Conservation (phyloP, 2,329 filamentous ascomycete species). For the Decorospora gaudefroyi region DNA sequence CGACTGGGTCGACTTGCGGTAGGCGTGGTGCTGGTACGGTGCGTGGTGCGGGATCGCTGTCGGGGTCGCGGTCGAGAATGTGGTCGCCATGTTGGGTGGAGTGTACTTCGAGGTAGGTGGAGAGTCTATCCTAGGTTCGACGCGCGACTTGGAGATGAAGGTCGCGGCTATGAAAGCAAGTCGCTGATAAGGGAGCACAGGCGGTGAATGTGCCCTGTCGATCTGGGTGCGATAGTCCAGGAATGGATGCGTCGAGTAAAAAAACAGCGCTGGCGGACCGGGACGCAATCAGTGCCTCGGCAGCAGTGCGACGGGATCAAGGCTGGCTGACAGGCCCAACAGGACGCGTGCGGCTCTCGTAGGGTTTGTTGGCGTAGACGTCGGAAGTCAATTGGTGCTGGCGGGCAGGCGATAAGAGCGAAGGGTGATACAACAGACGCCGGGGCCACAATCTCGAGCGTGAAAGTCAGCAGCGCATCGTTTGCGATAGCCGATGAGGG, state of each 20-base stretch:
- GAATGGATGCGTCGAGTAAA: slow-evolving; percentile 14
- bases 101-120: slow-evolving; percentile 1
- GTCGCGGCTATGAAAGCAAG: slow-evolving; percentile 16
- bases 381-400: slow-evolving; percentile 40
- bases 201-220: slow-evolving; percentile 23
- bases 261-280: slow-evolving; percentile 13
- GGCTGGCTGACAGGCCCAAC: slow-evolving; percentile 20
- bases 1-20: slow-evolving; percentile 43
- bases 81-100: slow-evolving; percentile 42
- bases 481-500: slow-evolving; percentile 7
- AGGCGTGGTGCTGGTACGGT: slow-evolving; percentile 43
- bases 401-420: slow-evolving; percentile 43
- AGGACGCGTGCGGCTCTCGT: slow-evolving; percentile 31
- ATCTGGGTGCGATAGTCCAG: slow-evolving; percentile 12
- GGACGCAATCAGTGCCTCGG: slow-evolving; percentile 21
- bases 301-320: slow-evolving; percentile 26
- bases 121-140: neutral
- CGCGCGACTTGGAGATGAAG: neutral
- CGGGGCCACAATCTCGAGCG: slow-evolving; percentile 28
- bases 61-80: slow-evolving; percentile 41
- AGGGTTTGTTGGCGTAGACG: slow-evolving; percentile 22
- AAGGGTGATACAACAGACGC: slow-evolving; percentile 40
- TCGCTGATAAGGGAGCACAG: slow-evolving; percentile 23
- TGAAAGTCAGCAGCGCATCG: slow-evolving; percentile 31
- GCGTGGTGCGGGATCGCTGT: slow-evolving; percentile 37